A percentile compares a stretch with the other conserved stretches of the same genome.
These are phyloP conservation scores for Rosa persica DNA, from an alignment of 306 rosid genomes.

Conservation along the genomic window DNA sequence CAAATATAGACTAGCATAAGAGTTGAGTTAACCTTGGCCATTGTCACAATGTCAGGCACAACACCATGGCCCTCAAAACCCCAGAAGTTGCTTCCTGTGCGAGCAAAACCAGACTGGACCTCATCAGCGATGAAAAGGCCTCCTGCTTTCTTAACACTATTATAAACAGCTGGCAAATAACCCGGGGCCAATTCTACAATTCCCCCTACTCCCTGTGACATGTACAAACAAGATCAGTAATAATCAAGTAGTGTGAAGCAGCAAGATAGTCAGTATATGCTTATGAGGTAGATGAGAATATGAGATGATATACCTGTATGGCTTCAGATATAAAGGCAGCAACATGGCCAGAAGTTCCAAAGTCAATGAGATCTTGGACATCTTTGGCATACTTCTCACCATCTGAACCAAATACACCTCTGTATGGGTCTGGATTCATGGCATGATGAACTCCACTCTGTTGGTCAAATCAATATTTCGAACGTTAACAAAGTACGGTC, in stretches of 20 bases:
- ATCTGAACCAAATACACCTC: slow-evolving; percentile 92
- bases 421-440: slow-evolving; percentile 85
- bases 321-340: slow-evolving; percentile 89
- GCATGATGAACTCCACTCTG: slow-evolving; percentile 97
- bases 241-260: not conserved
- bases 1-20: not conserved
- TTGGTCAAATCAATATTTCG: slow-evolving; percentile 3
- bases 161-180: slow-evolving; percentile 70
- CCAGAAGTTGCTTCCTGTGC: slow-evolving; percentile 94
- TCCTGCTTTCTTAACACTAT: slow-evolving; percentile 66
- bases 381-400: slow-evolving; percentile 90
- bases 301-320: slow-evolving; percentile 56
- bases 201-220: slow-evolving; percentile 85
- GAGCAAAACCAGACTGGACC: slow-evolving; percentile 84
- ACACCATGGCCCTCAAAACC: slow-evolving; percentile 92
- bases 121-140: slow-evolving; percentile 96
- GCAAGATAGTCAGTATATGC: not conserved
- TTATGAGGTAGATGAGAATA: not conserved
- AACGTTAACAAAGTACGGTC: not conserved
- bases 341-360: slow-evolving; percentile 83
- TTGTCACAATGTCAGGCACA: slow-evolving; percentile 89
- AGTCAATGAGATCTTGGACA: slow-evolving; percentile 73
- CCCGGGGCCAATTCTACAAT: slow-evolving; percentile 88
- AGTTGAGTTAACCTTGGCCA: slow-evolving; percentile 71
- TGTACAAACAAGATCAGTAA: not conserved